A percentile compares a stretch with the other conserved stretches of the same genome.
Conservation (phyloP, 805 yeast genomes). For the Starmerella vitae region DNA sequence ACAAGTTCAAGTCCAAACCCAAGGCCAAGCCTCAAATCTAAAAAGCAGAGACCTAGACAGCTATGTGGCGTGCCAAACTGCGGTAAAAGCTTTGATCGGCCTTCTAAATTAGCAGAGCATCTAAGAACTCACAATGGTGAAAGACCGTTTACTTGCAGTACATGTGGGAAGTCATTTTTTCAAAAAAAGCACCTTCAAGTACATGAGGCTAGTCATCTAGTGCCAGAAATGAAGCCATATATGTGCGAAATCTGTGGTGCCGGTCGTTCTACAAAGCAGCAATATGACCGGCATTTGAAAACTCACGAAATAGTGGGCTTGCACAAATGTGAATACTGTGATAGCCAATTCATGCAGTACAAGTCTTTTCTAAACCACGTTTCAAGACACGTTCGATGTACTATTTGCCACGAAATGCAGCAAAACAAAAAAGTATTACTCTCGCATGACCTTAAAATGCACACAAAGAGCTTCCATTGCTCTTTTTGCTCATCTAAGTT, state of each 20-base stretch:
- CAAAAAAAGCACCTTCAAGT: conserved; percentile 70
- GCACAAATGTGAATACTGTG: conserved; percentile 52
- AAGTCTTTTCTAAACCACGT: conserved; percentile 65
- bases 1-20: too few relatives aligned
- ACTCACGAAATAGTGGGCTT: conserved; percentile 59
- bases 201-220: conserved; percentile 51
- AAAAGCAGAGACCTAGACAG: conserved; percentile 28
- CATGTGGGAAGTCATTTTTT: conserved; percentile 52
- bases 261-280: conserved; percentile 71
- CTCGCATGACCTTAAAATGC: conserved; percentile 54
- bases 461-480: conserved; percentile 31
- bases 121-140: conserved; percentile 62
- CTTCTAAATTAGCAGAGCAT: conserved; percentile 75
- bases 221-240: conserved; percentile 46
- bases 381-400: conserved; percentile 27
- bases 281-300: conserved; percentile 64
- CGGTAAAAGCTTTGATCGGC: conserved; percentile 62
- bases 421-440: conserved; percentile 50
- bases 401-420: conserved; percentile 49
- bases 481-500: conserved; percentile 21
- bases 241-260: conserved; percentile 64
- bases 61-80: conserved; percentile 48
- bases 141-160: conserved; percentile 57
- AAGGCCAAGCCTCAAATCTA: too few relatives aligned
- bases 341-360: conserved; percentile 56